These are phyloP conservation scores for Aspergillus uvarum DNA, from an alignment of 2,329 filamentous ascomycete genomes.

Conservation along the genomic window DNA sequence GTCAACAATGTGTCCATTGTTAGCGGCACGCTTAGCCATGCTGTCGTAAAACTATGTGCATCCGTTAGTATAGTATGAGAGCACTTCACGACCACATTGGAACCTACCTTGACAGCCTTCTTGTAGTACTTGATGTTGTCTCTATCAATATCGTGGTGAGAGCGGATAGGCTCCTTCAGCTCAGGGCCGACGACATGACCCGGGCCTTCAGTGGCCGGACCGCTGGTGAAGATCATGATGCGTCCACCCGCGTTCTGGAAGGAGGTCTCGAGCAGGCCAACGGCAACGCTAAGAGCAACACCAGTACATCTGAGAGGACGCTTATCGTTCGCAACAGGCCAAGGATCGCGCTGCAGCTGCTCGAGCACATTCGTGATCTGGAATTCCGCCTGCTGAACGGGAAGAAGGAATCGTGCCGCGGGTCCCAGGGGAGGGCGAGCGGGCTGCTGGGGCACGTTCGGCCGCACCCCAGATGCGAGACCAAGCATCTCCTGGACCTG, in stretches of 20 bases:
- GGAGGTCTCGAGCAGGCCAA: slow-evolving; percentile 86
- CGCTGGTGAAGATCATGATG: slow-evolving; percentile 96
- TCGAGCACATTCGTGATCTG: slow-evolving; percentile 95
- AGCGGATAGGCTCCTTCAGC: slow-evolving; percentile 92
- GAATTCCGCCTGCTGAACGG: slow-evolving; percentile 93
- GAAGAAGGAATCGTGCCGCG: slow-evolving; percentile 85
- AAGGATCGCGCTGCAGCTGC: slow-evolving; percentile 93
- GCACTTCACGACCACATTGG: not conserved
- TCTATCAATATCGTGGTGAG: slow-evolving; percentile 96
- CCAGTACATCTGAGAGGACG: slow-evolving; percentile 89
- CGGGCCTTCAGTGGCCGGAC: slow-evolving; percentile 90
- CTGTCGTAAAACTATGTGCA: slow-evolving; percentile 81
- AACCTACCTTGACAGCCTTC: slow-evolving; percentile 84
- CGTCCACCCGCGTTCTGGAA: slow-evolving; percentile 94
- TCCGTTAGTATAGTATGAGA: slow-evolving; percentile 23
- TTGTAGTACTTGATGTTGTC: slow-evolving; percentile 99
- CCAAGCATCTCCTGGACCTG: slow-evolving; percentile 99
- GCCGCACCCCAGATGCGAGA: slow-evolving; percentile 68
- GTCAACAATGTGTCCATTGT: slow-evolving; percentile 96
- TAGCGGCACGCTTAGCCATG: slow-evolving; percentile 87
- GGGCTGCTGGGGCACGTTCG: slow-evolving; percentile 68
- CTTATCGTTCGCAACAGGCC: slow-evolving; percentile 93
- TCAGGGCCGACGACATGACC: slow-evolving; percentile 97
- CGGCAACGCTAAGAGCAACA: slow-evolving; percentile 91
- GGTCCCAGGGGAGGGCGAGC: slow-evolving; percentile 75